phyloP scores from a whole-genome alignment of 2,329 filamentous ascomycete species.

The Calonectria hongkongensis region DNA sequence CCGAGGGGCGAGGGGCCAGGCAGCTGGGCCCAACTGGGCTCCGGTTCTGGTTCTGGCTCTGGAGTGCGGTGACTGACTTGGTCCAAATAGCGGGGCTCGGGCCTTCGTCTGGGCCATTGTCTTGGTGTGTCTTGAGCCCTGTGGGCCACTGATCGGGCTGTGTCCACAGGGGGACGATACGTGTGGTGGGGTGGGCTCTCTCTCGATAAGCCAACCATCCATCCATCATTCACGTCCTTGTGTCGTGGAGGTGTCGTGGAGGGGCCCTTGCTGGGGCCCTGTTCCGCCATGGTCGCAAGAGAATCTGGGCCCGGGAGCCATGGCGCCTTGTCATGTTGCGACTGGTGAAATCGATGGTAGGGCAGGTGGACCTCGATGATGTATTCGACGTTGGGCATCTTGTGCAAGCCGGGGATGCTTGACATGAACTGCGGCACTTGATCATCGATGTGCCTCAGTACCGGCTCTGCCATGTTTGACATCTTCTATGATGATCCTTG shows the following conservation, averaged over 20 bases:
- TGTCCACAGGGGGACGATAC: slow-evolving; percentile 42
- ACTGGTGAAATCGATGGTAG: slow-evolving; percentile 25
- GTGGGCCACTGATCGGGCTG: slow-evolving; percentile 50
- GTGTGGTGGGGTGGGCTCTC: slow-evolving; percentile 40
- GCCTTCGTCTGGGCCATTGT: slow-evolving; percentile 39
- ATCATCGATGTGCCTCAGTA: slow-evolving; percentile 25
- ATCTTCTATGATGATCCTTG: slow-evolving; percentile 47
- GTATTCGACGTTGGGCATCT: slow-evolving; percentile 42
- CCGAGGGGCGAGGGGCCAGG: slow-evolving; percentile 28
- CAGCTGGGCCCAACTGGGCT: slow-evolving; percentile 19
- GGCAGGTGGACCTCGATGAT: slow-evolving; percentile 49
- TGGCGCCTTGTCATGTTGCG: background rate
- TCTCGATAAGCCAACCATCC: slow-evolving; percentile 45
- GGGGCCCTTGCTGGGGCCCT: slow-evolving; percentile 41
- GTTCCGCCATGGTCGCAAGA: slow-evolving; percentile 43
- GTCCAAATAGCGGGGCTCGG: slow-evolving; percentile 49
- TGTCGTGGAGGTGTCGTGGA: slow-evolving; percentile 33
- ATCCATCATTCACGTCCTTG: background rate
- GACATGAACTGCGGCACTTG: slow-evolving; percentile 32
- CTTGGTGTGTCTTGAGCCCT: slow-evolving; percentile 38
- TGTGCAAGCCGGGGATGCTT: slow-evolving; percentile 38
- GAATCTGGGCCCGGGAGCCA: slow-evolving; percentile 47
- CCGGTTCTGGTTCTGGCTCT: background rate
- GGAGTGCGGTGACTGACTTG: slow-evolving; percentile 30
- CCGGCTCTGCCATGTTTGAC: slow-evolving; percentile 30